phyloP scores from a whole-genome alignment of 1,284 basidiomycete species.

The Moesziomyces antarcticus region DNA sequence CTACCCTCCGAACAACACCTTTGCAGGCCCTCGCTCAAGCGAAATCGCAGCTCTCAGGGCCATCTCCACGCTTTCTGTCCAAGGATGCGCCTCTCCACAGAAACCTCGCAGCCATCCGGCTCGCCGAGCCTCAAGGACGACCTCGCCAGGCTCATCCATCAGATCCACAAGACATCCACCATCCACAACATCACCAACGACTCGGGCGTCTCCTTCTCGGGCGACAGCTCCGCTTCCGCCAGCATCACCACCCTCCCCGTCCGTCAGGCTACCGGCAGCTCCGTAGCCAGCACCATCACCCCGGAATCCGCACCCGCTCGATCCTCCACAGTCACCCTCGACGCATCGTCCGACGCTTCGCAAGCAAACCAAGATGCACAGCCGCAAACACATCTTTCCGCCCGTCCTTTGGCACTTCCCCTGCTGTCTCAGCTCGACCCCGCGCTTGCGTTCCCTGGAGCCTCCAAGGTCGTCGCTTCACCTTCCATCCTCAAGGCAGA shows the following conservation, averaged over 20 bases:
- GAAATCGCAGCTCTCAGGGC: constrained; percentile 17
- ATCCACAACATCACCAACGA: constrained; percentile 50
- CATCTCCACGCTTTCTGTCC: constrained; percentile 20
- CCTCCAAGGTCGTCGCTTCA: constrained; percentile 28
- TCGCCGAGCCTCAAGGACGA: constrained; percentile 24
- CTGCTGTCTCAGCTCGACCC: constrained; percentile 22
- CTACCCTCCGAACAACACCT: constrained; percentile 6
- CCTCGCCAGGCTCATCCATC: constrained; percentile 20
- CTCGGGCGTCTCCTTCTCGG: constrained; percentile 47
- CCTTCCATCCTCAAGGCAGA: constrained; percentile 28
- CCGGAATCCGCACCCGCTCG: constrained; percentile 29
- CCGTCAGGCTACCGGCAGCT: constrained; percentile 36
- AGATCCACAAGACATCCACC: constrained; percentile 37
- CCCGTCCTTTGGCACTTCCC: constrained; percentile 4
- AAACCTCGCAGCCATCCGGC: constrained; percentile 9
- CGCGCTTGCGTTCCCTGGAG: background rate
- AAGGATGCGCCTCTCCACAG: constrained; percentile 20
- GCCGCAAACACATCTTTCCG: background rate
- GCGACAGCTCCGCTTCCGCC: constrained; percentile 1
- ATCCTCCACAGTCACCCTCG: constrained; percentile 23
- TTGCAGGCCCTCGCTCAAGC: constrained; percentile 25
- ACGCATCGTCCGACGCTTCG: constrained; percentile 1
- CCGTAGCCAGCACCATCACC: constrained; percentile 49
- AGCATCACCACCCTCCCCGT: background rate
- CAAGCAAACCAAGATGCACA: background rate